Conservation (phyloP, 306 rosid genomes). For the Prinsepia uniflora region DNA sequence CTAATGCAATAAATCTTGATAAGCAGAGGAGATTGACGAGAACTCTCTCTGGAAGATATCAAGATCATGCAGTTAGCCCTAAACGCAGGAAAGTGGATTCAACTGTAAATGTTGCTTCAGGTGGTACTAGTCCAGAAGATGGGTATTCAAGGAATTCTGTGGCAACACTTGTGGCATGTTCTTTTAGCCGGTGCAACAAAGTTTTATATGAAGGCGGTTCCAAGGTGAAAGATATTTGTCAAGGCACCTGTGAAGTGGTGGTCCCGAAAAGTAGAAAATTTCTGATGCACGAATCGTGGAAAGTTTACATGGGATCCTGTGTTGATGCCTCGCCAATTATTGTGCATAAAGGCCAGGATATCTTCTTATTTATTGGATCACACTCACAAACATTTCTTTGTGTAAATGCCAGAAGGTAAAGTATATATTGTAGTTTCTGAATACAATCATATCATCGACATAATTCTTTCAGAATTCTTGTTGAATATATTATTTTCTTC, state of each 20-base stretch:
- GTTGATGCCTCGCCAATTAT: slow-evolving; percentile 92
- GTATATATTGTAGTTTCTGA: slow-evolving; percentile 11
- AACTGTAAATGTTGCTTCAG: slow-evolving; percentile 24
- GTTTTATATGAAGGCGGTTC: slow-evolving; percentile 40
- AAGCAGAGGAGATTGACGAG: slow-evolving; percentile 24
- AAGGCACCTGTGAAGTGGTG: slow-evolving; percentile 34
- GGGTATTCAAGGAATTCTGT: slow-evolving; percentile 45
- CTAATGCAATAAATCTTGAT: slow-evolving; percentile 23
- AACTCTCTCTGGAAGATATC: slow-evolving; percentile 26
- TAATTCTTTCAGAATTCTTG: background rate
- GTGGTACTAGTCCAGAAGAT: slow-evolving; percentile 18
- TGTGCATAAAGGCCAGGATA: slow-evolving; percentile 47
- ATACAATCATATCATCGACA: background rate
- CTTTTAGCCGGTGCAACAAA: slow-evolving; percentile 79
- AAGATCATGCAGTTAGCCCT: slow-evolving; percentile 27
- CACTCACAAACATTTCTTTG: slow-evolving; percentile 82
- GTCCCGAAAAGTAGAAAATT: slow-evolving; percentile 42
- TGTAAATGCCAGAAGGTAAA: slow-evolving; percentile 73
- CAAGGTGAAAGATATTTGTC: slow-evolving; percentile 24
- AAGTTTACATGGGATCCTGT: slow-evolving; percentile 77
- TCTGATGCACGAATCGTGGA: slow-evolving; percentile 58
- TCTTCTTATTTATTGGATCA: slow-evolving; percentile 79
- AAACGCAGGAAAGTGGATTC: slow-evolving; percentile 51
- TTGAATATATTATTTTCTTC: background rate
- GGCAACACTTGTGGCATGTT: slow-evolving; percentile 39